Conservation (phyloP, 306 rosid genomes). For the Pueraria montana region DNA sequence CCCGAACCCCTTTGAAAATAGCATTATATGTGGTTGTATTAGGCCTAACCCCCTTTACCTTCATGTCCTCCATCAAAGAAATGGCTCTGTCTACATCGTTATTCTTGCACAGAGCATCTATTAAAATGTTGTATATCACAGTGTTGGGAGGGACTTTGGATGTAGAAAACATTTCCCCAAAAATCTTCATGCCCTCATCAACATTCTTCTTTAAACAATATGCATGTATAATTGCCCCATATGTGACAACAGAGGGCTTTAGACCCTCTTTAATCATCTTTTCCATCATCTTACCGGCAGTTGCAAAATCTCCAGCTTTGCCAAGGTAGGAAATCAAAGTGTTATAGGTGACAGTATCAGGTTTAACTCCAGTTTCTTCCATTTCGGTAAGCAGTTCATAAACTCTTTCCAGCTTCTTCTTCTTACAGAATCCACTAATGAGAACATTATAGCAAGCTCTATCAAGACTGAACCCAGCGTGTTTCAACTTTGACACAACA, state of each 20-base stretch:
- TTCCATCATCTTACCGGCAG: constrained; percentile 57
- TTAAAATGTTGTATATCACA: constrained; percentile 68
- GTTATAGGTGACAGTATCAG: constrained; percentile 78
- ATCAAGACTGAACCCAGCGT: constrained; percentile 75
- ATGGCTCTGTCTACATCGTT: constrained; percentile 58
- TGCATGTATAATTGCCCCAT: constrained; percentile 79
- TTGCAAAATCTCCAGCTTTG: constrained; percentile 64
- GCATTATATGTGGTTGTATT: constrained; percentile 72
- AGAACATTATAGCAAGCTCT: constrained; percentile 67
- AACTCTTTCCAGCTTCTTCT: constrained; percentile 66
- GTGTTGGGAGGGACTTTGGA: constrained; percentile 72
- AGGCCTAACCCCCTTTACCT: constrained; percentile 63
- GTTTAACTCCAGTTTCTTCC: constrained; percentile 71
- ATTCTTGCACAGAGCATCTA: constrained; percentile 74
- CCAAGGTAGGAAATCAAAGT: constrained; percentile 71
- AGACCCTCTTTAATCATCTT: constrained; percentile 70
- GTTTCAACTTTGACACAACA: constrained; percentile 72
- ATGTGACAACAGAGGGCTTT: constrained; percentile 72
- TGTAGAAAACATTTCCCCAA: constrained; percentile 60
- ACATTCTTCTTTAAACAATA: constrained; percentile 62
- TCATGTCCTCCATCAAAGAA: constrained; percentile 72
- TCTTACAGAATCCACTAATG: constrained; percentile 77
- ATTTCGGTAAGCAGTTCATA: constrained; percentile 69
- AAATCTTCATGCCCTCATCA: constrained; percentile 73
- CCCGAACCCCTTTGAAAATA: constrained; percentile 65